Conservation (phyloP, 495 filamentous ascomycete genomes). For the Schizothecium vesticola region DNA sequence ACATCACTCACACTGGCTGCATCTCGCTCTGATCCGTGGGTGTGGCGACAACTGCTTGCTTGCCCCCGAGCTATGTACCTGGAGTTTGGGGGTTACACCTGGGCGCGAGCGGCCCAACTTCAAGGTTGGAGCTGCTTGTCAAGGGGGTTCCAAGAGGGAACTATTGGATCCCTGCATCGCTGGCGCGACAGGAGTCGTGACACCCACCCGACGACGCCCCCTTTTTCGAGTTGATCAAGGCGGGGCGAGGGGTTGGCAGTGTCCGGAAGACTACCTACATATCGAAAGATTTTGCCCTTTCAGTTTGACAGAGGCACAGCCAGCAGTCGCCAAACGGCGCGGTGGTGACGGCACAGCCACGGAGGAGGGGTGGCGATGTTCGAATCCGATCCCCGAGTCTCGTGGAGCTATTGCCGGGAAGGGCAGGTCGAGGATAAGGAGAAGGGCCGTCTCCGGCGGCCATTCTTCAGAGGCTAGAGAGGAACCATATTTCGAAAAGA, state of each 20-base stretch:
- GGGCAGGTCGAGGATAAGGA: background rate
- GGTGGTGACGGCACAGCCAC: background rate
- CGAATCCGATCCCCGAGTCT: background rate
- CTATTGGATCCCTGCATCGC: background rate
- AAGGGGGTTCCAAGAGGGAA: background rate
- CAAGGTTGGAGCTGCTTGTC: background rate
- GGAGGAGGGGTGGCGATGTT: background rate
- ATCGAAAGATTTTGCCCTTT: background rate
- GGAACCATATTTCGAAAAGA: background rate
- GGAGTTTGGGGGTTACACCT: background rate
- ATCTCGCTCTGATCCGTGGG: background rate
- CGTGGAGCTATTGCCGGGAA: background rate
- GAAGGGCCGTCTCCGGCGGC: background rate
- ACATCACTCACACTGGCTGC: background rate
- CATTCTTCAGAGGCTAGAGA: too few relatives aligned
- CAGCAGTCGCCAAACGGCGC: background rate
- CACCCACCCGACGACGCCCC: background rate
- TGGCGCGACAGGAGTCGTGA: background rate
- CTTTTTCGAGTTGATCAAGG: background rate
- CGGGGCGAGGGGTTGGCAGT: background rate
- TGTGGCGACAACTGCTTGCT: background rate
- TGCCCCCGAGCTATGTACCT: background rate
- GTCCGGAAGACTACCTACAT: background rate
- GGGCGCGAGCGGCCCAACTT: background rate
- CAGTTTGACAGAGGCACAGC: background rate